Base-by-base conservation (phyloP, 371 early-diverging fungal genomes). In the Lichtheimia ramosa region DNA sequence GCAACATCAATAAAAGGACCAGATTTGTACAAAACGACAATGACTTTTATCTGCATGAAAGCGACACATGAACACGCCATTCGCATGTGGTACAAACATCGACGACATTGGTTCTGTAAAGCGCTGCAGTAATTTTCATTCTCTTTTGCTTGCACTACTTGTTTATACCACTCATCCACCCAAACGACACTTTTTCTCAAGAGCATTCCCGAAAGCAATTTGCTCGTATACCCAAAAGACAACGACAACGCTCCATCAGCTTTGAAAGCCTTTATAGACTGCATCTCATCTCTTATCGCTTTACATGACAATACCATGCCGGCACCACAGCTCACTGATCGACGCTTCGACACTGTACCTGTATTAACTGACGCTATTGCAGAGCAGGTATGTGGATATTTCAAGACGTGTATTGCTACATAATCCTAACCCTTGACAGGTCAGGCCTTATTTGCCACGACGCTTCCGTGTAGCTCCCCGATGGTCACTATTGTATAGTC, bases 401-500 rank as follows among this genome's bases (percentile, higher is more conserved):
- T 3, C 28, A 3, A 28, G 3, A 10, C 10, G 34, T 8, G 10
- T 34, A 8, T 34, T 34, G n/a, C 46, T 46, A 5, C 7, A 46
- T 46, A 46, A 16, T n/a, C 46, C 46, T 46, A 21, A 46, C 16
- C 21, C 46, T n/a, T 50, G 34, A 51, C 27, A 79, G 76, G 55
- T 76, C 18, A 74, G 76, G 42, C 74, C 74, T 6, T 74, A 72
- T 56, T 64, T 92, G 16, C 91, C 92, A 14, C 79, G 85, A 12
- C 73, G 89, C 21, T 74, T 79, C 13, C 79, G 87, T 40, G 84
- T 90, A 58, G 77, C 89, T 0, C 65, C 82, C 5, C 78, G 71
- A 43, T 94, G 94, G 93, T 80, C 79, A 3, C 77, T 97, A 13
- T 60, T 92, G 4, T 97, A 97, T 71, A 91, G 91, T 53, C 77